These are phyloP conservation scores for Aspergillus neotritici DNA, from an alignment of 2,329 filamentous ascomycete genomes.

Conservation along the genomic window DNA sequence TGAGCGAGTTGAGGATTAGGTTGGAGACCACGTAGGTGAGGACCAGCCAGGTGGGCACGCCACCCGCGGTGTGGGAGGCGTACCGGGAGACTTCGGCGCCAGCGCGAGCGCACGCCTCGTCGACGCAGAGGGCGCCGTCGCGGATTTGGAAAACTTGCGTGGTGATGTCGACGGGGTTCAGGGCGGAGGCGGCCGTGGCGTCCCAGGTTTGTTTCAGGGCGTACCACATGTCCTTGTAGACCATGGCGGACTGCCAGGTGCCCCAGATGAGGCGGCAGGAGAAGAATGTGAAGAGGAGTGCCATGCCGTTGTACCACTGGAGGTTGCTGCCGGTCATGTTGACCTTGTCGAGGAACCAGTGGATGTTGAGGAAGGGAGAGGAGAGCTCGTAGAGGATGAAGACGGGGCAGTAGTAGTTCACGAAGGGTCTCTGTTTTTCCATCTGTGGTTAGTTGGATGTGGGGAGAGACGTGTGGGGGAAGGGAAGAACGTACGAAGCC, in stretches of 20 bases:
- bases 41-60: conserved; percentile 55
- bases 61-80: conserved; percentile 32
- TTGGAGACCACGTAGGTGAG: conserved; percentile 55
- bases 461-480: neutral
- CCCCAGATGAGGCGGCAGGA: conserved; percentile 59
- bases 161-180: conserved; percentile 27
- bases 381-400: conserved; percentile 66
- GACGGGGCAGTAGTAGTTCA: conserved; percentile 59
- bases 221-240: conserved; percentile 56
- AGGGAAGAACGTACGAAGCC: conserved; percentile 53
- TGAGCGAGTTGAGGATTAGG: conserved; percentile 56
- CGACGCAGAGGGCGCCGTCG: conserved; percentile 32
- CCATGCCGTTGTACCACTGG: conserved; percentile 60
- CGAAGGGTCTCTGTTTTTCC: conserved; percentile 52
- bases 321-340: conserved; percentile 56
- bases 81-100: conserved; percentile 48
- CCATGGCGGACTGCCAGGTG: conserved; percentile 52
- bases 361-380: conserved; percentile 61
- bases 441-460: conserved; percentile 4
- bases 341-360: conserved; percentile 66
- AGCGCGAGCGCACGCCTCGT: conserved; percentile 36
- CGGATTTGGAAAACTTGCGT: conserved; percentile 31
- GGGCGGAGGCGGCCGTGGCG: conserved; percentile 23
- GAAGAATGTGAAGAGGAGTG: conserved; percentile 56
- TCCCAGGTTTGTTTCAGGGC: conserved; percentile 43